Evolutionary conservation across 2,329 filamentous ascomycete genomes (phyloP).

Genomic region (Curvularia spicifera): DNA sequence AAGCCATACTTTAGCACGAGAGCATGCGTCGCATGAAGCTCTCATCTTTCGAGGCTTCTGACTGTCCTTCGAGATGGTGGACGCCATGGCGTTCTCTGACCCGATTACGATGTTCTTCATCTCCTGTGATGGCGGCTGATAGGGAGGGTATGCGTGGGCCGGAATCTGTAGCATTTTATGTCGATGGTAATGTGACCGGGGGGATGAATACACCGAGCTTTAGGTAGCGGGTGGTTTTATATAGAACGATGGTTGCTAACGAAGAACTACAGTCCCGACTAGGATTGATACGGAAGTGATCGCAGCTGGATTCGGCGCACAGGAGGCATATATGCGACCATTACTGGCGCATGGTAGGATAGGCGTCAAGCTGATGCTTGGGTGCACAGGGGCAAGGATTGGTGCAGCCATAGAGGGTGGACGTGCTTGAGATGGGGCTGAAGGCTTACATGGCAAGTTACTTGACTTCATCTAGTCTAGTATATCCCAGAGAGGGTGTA

Average conservation of each 20-base stretch:
- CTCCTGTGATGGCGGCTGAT: conserved; percentile 32
- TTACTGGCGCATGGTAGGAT: conserved; percentile 32
- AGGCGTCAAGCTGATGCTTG: conserved; percentile 43
- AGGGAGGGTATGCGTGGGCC: conserved; percentile 33
- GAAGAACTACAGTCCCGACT: conserved; percentile 26
- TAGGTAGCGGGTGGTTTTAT: conserved; percentile 37
- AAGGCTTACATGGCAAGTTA: conserved; percentile 41
- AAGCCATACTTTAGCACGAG: conserved; percentile 41
- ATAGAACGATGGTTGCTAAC: conserved; percentile 34
- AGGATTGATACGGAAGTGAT: conserved; percentile 30
- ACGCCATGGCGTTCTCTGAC: conserved; percentile 28
- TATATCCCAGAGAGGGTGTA: conserved; percentile 27
- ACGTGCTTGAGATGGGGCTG: conserved; percentile 43
- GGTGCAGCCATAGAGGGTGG: conserved; percentile 39
- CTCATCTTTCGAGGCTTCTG: conserved; percentile 47
- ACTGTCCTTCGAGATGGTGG: conserved; percentile 31
- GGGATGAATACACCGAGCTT: conserved; percentile 20
- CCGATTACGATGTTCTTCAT: conserved; percentile 34
- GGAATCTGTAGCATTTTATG: conserved; percentile 42
- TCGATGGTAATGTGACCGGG: conserved; percentile 19
- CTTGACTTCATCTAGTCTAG: conserved; percentile 35
- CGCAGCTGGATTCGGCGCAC: conserved; percentile 29
- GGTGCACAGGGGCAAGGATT: conserved; percentile 35
- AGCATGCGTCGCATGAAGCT: conserved; percentile 49
- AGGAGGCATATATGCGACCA: conserved; percentile 32